A percentile compares a stretch with the other conserved stretches of the same genome.
Conservation (phyloP, 2,329 filamentous ascomycete genomes). For the Aspergillus proliferans region DNA sequence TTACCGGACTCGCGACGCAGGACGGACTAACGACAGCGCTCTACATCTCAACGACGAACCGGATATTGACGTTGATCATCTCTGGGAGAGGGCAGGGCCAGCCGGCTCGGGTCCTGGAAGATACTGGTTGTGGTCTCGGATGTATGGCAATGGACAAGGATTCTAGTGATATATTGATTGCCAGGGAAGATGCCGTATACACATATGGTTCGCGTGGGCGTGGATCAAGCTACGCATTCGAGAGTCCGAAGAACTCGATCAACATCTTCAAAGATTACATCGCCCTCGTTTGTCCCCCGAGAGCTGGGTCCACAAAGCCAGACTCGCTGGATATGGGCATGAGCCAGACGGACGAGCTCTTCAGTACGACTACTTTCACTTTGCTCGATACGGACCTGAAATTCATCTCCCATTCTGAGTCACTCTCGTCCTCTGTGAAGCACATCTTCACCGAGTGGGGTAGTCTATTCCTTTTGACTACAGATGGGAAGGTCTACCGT, state of each 20-base stretch:
- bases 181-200: constrained; percentile 90
- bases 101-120: constrained; percentile 80
- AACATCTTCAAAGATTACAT: constrained; percentile 79
- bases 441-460: constrained; percentile 83
- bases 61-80: constrained; percentile 79
- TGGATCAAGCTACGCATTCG: constrained; percentile 83
- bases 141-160: constrained; percentile 85
- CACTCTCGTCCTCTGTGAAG: constrained; percentile 72
- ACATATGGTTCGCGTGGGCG: constrained; percentile 81
- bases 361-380: constrained; percentile 82
- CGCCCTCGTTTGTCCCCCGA: constrained; percentile 74
- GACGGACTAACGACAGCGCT: constrained; percentile 63
- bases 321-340: constrained; percentile 68
- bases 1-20: constrained; percentile 81
- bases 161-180: constrained; percentile 83
- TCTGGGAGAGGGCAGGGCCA: constrained; percentile 85
- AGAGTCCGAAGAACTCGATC: constrained; percentile 79
- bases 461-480: constrained; percentile 80
- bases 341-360: constrained; percentile 66
- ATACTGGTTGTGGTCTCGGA: constrained; percentile 82
- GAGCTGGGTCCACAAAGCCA: constrained; percentile 48
- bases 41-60: constrained; percentile 85
- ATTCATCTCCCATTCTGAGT: constrained; percentile 83
- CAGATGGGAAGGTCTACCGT: constrained; percentile 83
- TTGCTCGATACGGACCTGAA: constrained; percentile 87